Evolutionary conservation across 257 asterid genomes (phyloP), one percentile per base, ranked within the genome.

Genomic region (Solanum lignicaule): DNA sequence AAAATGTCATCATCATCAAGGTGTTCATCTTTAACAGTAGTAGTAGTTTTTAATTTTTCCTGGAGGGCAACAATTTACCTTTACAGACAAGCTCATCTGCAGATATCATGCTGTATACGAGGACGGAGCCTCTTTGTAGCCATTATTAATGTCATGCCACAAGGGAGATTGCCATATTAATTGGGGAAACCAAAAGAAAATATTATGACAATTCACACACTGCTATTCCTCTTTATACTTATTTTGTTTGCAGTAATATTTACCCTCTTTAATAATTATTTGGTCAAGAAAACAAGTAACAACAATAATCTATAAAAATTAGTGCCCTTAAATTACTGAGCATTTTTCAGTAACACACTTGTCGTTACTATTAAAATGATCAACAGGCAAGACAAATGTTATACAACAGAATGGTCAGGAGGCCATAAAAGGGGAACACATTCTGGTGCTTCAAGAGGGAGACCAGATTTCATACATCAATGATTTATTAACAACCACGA

Each of bases 1-100:
- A 91, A 85, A 7, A 89, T 79, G 33, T 87, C 93, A n/a, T 93
- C 95, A 21, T 92, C 87, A 32, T 10, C 36, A 4, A 95, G 93
- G 81, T 93, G 99, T 88, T 94, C 95, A 68, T 94, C 97, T n/a
- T 94, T 88, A 18, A 95, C 93, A 7, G 97, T 96, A 55, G 4
- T 2, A 8, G 92, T 92, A 46, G 65, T 88, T 65, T 92, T 92
- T 33, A 81, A 29, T 89, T 91, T 27, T 91, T 94, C 85, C 76
- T 92, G 82, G 89, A 39, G 83, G 95, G 95, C 46, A 95, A 20
- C 71, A 96, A 81, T 87, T 94, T 94, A 3, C 98, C 99, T 91
- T 94, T 93, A 86, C 33, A 94, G 90, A 95, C 93, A 38, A 93
- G 86, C 90, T 96, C 95, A 85, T 95, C 99, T 32, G 96, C 98